phyloP scores from a whole-genome alignment of 2,329 filamentous ascomycete genomes.

The Cladophialophora carrionii region DNA sequence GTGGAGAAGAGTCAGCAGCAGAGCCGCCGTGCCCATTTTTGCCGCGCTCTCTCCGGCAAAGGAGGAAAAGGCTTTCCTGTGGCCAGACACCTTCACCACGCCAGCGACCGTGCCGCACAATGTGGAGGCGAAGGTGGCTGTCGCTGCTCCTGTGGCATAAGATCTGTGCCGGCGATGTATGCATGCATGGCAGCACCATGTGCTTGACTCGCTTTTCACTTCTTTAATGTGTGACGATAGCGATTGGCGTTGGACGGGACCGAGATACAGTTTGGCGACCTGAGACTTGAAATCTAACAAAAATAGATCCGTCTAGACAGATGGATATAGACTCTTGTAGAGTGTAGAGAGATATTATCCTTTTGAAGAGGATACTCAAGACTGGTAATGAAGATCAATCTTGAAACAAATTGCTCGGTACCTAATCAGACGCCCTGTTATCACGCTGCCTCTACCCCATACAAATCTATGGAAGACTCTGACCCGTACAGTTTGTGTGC shows the following conservation, averaged over 20 bases:
- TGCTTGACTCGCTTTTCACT: background rate
- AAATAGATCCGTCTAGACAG: slow-evolving; percentile 18
- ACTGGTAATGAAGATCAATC: background rate
- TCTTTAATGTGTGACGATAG: slow-evolving; percentile 8
- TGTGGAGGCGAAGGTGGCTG: slow-evolving; percentile 16
- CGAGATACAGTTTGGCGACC: background rate
- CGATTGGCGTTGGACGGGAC: slow-evolving; percentile 18
- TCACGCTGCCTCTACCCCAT: too few species aligned
- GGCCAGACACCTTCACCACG: slow-evolving; percentile 62
- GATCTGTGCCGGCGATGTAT: background rate
- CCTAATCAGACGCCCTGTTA: too few species aligned
- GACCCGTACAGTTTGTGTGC: too few species aligned
- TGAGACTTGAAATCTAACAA: background rate
- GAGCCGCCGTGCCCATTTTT: slow-evolving; percentile 56
- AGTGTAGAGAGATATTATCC: background rate
- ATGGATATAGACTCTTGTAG: background rate
- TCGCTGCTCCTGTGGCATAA: slow-evolving; percentile 32
- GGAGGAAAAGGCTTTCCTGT: slow-evolving; percentile 66
- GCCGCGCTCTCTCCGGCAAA: slow-evolving; percentile 56
- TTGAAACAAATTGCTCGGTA: background rate
- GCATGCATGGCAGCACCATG: too few species aligned
- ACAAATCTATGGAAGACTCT: background rate
- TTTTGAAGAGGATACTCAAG: background rate
- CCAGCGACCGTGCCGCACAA: slow-evolving; percentile 42
- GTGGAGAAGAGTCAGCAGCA: slow-evolving; percentile 66